Evolutionary conservation across 495 filamentous ascomycete genomes (phyloP), one percentile per base, ranked within the genome.

Genomic region (Xylaria palmicola): DNA sequence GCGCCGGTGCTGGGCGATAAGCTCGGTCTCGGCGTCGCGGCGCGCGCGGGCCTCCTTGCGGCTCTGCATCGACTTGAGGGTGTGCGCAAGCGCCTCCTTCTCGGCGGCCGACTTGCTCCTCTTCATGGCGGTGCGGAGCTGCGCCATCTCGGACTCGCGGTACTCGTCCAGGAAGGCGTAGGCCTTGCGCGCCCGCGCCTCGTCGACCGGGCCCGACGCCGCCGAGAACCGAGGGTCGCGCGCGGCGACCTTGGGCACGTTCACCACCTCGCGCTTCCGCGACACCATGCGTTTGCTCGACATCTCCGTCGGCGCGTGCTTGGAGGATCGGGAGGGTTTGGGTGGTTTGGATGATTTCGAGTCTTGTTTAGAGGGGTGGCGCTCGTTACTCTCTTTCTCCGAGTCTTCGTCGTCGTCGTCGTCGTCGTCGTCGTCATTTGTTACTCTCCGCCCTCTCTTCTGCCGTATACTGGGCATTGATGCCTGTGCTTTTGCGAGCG

Each of bases 151-250:
- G 22, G 83, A 77, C 12, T 85, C 84, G 19, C 87, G 83, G 78
- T 98, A 98, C 52, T 88, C 88, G 61, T 93, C 86, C 22, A 98
- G 76, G 75, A 98, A 98, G 0, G 82, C 75, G 75, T 98, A 98
- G 26, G 88, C 88, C 50, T 84, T 85, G 57, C 79, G 82, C 39
- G 85, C 71, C 57, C 77, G 79, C 45, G 73, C 70, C 58, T 86
- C 82, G 57, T 88, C 85, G 9, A 52, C 6, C 20, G 53, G 20
- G 34, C 59, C 57, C 9, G 55, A 47, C 12, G 71, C 79, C 12
- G 83, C 78, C 30, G 92, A 86, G 74, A 98, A 98, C 29, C 94
- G 86, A n/a, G 94, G 94, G 71, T 98, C 94, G 9, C 93, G 86
- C 2, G 81, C 70, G 29, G 84, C 79, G 6, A 75, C 70, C 64